phyloP scores from a whole-genome alignment of 2,329 filamentous ascomycete genomes.

The Sporothrix pseudoabietina region DNA sequence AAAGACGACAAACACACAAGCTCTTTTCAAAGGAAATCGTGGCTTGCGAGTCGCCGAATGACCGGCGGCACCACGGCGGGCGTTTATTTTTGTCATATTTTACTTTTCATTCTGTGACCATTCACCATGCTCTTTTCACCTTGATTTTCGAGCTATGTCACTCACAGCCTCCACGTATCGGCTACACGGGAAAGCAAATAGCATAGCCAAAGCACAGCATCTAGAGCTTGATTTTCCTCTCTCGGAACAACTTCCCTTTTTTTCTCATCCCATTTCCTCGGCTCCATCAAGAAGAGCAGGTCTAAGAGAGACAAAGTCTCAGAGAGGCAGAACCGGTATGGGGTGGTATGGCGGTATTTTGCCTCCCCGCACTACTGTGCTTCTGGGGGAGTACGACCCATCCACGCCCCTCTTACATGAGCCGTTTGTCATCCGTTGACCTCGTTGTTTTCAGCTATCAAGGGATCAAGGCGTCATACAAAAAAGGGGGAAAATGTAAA shows the following conservation, averaged over 20 bases:
- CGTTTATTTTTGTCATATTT: constrained; percentile 4
- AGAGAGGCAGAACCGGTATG: neutral
- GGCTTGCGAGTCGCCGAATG: constrained; percentile 20
- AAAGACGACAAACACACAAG: neutral
- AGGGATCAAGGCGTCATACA: neutral
- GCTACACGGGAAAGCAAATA: neutral
- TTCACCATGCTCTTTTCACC: neutral
- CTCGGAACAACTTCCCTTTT: constrained; percentile 6
- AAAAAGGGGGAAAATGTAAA: neutral
- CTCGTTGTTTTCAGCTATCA: constrained; percentile 20
- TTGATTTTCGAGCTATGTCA: neutral
- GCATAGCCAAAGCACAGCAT: neutral
- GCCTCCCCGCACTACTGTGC: neutral
- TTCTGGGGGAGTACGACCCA: constrained; percentile 15
- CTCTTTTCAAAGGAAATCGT: neutral
- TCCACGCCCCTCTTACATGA: constrained; percentile 22
- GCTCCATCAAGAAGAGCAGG: neutral
- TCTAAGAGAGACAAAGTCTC: constrained; percentile 15
- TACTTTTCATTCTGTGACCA: neutral
- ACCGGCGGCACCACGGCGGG: constrained; percentile 17
- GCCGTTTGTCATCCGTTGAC: constrained; percentile 20
- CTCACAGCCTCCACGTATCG: neutral
- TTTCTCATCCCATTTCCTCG: neutral
- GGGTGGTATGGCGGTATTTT: neutral
- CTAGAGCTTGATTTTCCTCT: neutral